Conservation (phyloP, 257 asterid genomes). For the Voacanga thouarsii region DNA sequence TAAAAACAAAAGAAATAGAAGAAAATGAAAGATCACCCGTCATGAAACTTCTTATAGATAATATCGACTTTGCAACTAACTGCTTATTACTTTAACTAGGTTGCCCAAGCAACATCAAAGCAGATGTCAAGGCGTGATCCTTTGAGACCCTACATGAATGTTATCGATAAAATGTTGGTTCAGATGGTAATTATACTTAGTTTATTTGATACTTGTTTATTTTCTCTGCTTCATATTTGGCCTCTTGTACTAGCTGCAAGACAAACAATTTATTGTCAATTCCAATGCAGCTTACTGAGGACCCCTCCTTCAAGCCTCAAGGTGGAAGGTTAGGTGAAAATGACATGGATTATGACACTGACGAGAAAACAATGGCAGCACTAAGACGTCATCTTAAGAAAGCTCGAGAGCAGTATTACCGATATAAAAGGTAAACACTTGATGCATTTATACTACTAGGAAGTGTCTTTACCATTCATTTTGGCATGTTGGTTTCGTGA, state of each 20-base stretch:
- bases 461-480: not conserved
- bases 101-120: conserved; percentile 78
- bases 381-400: conserved; percentile 65
- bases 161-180: conserved; percentile 60
- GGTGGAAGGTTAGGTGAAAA: conserved; percentile 74
- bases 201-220: not conserved
- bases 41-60: not conserved
- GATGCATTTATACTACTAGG: not conserved
- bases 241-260: conserved; percentile 2
- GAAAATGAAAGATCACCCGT: not conserved
- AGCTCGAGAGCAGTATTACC: conserved; percentile 66
- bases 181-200: conserved; percentile 54
- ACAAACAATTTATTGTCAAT: not conserved
- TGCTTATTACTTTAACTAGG: conserved; percentile 35
- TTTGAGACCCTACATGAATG: conserved; percentile 61
- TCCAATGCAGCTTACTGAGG: conserved; percentile 59
- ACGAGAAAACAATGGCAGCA: conserved; percentile 67
- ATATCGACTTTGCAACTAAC: conserved; percentile 2
- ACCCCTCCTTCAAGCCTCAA: conserved; percentile 72
- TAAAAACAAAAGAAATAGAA: not conserved
- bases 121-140: conserved; percentile 85
- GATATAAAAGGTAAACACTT: conserved; percentile 54
- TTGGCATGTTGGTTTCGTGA: no score
- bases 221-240: conserved; percentile 6
- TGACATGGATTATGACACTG: conserved; percentile 84